Percentiles rank a stretch among this genome's conserved stretches.
Conservation (phyloP, 1,284 basidiomycete genomes). For the Apiotrichum sp. region DNA sequence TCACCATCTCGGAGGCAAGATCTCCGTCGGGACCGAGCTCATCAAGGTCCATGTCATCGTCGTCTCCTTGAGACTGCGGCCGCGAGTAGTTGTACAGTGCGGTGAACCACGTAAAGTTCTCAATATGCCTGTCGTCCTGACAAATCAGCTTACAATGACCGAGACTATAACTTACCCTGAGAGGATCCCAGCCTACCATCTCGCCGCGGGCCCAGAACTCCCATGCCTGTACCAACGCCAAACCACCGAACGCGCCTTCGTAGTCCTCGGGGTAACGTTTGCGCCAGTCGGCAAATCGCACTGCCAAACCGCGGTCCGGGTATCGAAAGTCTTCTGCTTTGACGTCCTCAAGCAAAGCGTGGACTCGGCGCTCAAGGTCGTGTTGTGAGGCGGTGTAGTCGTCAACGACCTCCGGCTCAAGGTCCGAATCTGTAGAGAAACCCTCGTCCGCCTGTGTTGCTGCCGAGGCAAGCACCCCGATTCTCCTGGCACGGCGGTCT, state of each 20-base stretch:
- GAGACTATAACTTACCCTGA: slow-evolving; percentile 56
- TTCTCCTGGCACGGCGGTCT: slow-evolving; percentile 51
- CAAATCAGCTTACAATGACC: not conserved
- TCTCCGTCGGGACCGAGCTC: slow-evolving; percentile 76
- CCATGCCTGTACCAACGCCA: slow-evolving; percentile 86
- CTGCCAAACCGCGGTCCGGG: slow-evolving; percentile 63
- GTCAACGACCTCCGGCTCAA: slow-evolving; percentile 58
- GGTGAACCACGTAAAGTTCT: slow-evolving; percentile 77
- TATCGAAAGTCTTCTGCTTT: slow-evolving; percentile 75
- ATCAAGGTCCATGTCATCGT: slow-evolving; percentile 47
- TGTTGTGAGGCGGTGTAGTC: slow-evolving; percentile 65
- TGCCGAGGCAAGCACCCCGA: slow-evolving; percentile 13
- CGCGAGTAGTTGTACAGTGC: slow-evolving; percentile 71
- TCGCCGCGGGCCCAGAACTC: slow-evolving; percentile 91
- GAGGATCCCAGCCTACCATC: slow-evolving; percentile 77
- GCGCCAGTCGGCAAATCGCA: slow-evolving; percentile 75
- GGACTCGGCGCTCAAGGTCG: slow-evolving; percentile 54
- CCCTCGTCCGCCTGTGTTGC: slow-evolving; percentile 58
- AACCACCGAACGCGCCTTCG: slow-evolving; percentile 77
- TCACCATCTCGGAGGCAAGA: slow-evolving; percentile 79
- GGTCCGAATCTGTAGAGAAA: slow-evolving; percentile 73
- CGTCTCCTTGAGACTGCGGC: slow-evolving; percentile 41
- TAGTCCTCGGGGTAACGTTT: slow-evolving; percentile 72
- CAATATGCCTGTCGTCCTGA: slow-evolving; percentile 58
- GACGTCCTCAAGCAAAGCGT: slow-evolving; percentile 68